Conservation (phyloP, 1,139 yeast species). For the Yamadazyma triangularis region DNA sequence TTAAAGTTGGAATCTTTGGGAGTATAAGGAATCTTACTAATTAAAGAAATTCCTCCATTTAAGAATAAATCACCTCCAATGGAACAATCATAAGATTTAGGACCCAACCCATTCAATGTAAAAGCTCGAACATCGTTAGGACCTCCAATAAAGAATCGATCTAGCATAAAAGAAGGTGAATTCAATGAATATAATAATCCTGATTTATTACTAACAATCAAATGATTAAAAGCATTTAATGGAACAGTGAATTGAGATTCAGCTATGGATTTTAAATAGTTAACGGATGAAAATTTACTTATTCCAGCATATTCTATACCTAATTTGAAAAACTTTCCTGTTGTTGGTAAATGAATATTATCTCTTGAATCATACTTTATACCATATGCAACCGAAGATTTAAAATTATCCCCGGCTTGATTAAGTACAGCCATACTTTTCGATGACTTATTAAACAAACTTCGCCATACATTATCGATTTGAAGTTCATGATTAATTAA, state of each 20-base stretch:
- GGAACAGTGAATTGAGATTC: slow-evolving; percentile 43
- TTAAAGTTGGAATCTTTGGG: slow-evolving; percentile 58
- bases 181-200: slow-evolving; percentile 47
- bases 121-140: slow-evolving; percentile 82
- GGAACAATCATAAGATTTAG: slow-evolving; percentile 56
- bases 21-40: slow-evolving; percentile 61
- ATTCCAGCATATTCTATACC: slow-evolving; percentile 58
- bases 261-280: slow-evolving; percentile 42
- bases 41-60: slow-evolving; percentile 66
- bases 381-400: slow-evolving; percentile 52
- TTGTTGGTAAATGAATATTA: slow-evolving; percentile 48
- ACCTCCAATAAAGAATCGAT: slow-evolving; percentile 58
- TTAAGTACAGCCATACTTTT: slow-evolving; percentile 28
- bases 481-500: slow-evolving; percentile 52
- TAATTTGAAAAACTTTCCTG: slow-evolving; percentile 51
- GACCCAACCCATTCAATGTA: slow-evolving; percentile 78
- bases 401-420: slow-evolving; percentile 60
- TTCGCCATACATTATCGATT: slow-evolving; percentile 62
- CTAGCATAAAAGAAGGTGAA: slow-evolving; percentile 49
- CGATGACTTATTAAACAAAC: slow-evolving; percentile 43
- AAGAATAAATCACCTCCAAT: slow-evolving; percentile 80
- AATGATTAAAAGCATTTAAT: slow-evolving; percentile 26
- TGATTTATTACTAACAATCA: slow-evolving; percentile 39
- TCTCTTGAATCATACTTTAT: slow-evolving; percentile 55
- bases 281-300: slow-evolving; percentile 19